A percentile compares a stretch with the other conserved stretches of the same genome.
phyloP scores from a whole-genome alignment of 73 alveolate genomes.

The Tetrahymena thermophila region DNA sequence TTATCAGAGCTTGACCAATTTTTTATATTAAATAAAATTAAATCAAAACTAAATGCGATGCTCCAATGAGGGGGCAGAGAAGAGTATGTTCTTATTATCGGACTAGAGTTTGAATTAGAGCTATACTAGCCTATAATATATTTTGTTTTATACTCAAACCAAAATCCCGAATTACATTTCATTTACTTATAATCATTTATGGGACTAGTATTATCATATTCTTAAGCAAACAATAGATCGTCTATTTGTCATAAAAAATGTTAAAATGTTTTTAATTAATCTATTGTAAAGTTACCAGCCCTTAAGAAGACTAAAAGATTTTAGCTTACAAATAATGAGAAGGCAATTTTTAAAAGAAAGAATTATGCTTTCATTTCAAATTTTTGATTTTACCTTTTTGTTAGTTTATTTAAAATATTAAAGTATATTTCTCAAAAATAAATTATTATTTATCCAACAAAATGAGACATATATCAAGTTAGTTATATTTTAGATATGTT shows the following conservation, averaged over 20 bases:
- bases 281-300: neutral
- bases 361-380: too few species aligned
- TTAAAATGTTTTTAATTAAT: neutral
- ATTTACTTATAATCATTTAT: neutral
- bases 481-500: too few species aligned
- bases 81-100: neutral
- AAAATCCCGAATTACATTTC: neutral
- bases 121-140: neutral
- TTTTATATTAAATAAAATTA: neutral
- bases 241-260: neutral
- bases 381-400: too few species aligned
- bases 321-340: too few species aligned
- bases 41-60: neutral
- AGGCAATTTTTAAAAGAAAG: too few species aligned
- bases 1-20: neutral
- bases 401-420: too few species aligned
- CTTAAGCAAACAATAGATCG: neutral
- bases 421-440: too few species aligned
- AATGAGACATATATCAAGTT: too few species aligned
- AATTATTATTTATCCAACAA: too few species aligned
- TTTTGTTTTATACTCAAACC: neutral
- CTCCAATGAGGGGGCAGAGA: neutral
- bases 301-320: neutral
- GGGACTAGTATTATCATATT: neutral
- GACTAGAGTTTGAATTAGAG: neutral